Evolutionary conservation across 2,329 filamentous ascomycete genomes (phyloP), one percentile per base, ranked within the genome.

Genomic region (Bipolaris gigantea): DNA sequence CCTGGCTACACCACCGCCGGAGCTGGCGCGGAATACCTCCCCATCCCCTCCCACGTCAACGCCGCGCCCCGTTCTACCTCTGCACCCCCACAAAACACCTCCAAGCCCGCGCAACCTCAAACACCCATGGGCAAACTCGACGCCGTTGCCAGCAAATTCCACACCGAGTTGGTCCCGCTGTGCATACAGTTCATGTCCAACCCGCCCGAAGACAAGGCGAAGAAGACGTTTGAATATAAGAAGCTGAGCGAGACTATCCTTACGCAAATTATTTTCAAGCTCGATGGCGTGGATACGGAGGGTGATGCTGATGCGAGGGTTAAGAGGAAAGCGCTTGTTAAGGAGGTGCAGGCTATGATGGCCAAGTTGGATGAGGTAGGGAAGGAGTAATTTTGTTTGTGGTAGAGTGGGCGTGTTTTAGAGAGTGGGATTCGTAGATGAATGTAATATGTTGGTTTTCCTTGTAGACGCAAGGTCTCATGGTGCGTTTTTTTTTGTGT

Each of bases 211-310:
- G 67, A 74, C 13, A 64, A 76, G 35, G 86, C 87, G 72, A 90
- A 89, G 79, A 79, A 83, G 45, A 82, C 83, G 13, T 89, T 91
- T 32, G 88, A 92, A 67, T 87, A 93, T 71, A 86, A 88, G 70
- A 87, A 83, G 69, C 73, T 94, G 16, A 86, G 85, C 4, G 90
- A 94, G 77, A 89, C 87, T 4, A 82, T 92, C 35, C 79, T 94
- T 79, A 85, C 87, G 57, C 88, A 92, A 63, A 84, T 92, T 2
- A 68, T 93, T 34, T 75, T 94, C 60, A 93, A 92, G 76, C 74
- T 91, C 35, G 90, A 94, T 70, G 86, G 82, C 19, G 84, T 93
- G 2, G 89, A 93, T 62, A 87, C 86, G 0, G 86, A 88, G 43
- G 89, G 88, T 5, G 84, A 89, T 60, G 61, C 77, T 9, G 85